Evolutionary conservation across 495 filamentous ascomycete species (phyloP), one percentile per base, ranked within the genome.

Genomic region (Thozetella sp.): DNA sequence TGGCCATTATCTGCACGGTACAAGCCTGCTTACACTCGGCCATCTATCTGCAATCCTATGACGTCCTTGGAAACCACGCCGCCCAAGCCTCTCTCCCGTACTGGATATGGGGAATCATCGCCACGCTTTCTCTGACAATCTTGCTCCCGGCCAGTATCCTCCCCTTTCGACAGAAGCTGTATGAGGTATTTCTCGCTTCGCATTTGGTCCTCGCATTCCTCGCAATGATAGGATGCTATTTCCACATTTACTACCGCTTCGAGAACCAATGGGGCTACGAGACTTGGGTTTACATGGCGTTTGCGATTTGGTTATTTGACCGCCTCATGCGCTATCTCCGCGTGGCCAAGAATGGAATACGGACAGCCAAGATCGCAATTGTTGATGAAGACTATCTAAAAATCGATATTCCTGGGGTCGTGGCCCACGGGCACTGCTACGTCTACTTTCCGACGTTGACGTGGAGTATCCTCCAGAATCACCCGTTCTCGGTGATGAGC

Each of bases 1-100:
- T 83, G 11, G 81, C 82, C 9, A 72, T 78, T 40, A 73, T 84
- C 19, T 79, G 76, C 22, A 80, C 76, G 2, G 50, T 82, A n/a
- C 78, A 85, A 58, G 82, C 75, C 1, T 57, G 74, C 2, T 63
- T 79, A 11, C 81, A 86, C 62, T 75, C 77, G 11, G 57, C 69
- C 23, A 65, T 72, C 26, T 73, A 70, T 25, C 59, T 71, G 1
- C 58, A 67, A 0, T 63, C 67, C 2, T 70, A 71, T 59, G 17
- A 37, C 30, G 30, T 17, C 30, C 30, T 15, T 3, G 54, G 50
- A 45, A 12, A 27, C 13, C 64, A 64, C 53, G 19, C 50, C 4
- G 56, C 25, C 11, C 66, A 70, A 46, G 63, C 59, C 25, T 67
- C 63, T 45, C 43, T 67, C 23, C 23, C 63, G 1, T 74, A 75